phyloP scores from a whole-genome alignment of 2,329 filamentous ascomycete genomes.

The Fusarium metavorans region DNA sequence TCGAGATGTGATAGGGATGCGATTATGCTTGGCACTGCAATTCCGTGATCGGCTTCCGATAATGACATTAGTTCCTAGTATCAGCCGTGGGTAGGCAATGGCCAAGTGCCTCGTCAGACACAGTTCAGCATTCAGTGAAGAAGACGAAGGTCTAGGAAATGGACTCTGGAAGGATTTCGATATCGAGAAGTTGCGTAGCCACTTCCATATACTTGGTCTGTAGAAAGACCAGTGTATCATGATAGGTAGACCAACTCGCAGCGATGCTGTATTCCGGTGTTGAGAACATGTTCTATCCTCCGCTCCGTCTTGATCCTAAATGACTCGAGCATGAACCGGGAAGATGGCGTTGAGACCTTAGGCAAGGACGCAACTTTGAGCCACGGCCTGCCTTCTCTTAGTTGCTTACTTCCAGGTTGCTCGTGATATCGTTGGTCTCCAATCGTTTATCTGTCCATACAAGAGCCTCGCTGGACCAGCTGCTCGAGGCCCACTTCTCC shows the following conservation, averaged over 20 bases:
- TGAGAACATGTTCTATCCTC: constrained; percentile 1
- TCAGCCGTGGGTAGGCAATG: neutral
- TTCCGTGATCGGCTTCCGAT: constrained; percentile 10
- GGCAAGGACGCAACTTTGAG: constrained; percentile 12
- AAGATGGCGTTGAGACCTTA: constrained; percentile 4
- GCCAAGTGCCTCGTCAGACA: neutral
- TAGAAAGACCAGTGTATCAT: neutral
- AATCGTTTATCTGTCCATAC: neutral
- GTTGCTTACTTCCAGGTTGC: neutral
- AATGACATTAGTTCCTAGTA: neutral
- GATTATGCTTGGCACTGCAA: neutral
- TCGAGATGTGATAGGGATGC: neutral
- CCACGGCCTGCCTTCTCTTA: neutral
- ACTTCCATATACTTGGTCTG: neutral
- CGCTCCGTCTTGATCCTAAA: constrained; percentile 20
- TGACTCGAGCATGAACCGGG: constrained; percentile 23
- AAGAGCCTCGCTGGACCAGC: neutral
- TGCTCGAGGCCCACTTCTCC: neutral
- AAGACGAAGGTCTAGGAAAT: neutral
- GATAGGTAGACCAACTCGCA: neutral
- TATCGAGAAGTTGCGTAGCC: neutral
- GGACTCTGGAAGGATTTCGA: neutral
- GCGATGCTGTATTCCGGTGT: neutral
- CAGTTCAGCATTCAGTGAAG: neutral
- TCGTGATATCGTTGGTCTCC: constrained; percentile 2